Evolutionary conservation across 805 yeast genomes (phyloP), one percentile per base, ranked within the genome.

Genomic region (Teunomyces funiuensis): DNA sequence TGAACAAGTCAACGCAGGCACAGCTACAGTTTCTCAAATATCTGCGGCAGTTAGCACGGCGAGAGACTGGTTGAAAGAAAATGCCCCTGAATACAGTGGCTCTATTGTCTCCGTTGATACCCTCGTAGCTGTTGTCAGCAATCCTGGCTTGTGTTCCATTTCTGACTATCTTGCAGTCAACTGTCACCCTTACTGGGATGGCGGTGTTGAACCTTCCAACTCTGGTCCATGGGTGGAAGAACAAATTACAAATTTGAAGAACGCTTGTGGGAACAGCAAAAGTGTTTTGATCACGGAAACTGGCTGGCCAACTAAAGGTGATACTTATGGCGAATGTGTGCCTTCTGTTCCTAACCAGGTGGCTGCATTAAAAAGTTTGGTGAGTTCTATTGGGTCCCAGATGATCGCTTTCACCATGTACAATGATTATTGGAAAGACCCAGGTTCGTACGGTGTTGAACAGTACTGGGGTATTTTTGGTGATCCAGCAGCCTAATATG

Each of bases 231-330:
- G 76, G 75, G 61, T 81, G 44, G 50, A 64, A 48, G 49, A 53
- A 15, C 83, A 80, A 52, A 75, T 80, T 34, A 47, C 64, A 4
- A 55, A 62, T 48, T 65, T 81, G 43, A 62, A 70, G 50, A 46
- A 58, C 30, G 61, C 57, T 15, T 81, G 85, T 57, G 77, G 79
- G 42, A 64, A 65, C 45, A 46, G 53, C 23, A 79, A 80, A 59
- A 50, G 56, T 14, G 76, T 79, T 28, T 60, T 80, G 46, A 70
- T 81, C 48, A 70, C 80, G 42, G 88, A 82, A 64, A 74, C 84
- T 38, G 88, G 88, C 30, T 82, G 88, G 88, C 88, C 87, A 53
- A 73, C 83, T 11, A 54, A 69, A 52, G 87, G 88, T 55, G 59
- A 67, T 47, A 53, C 73, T 43, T 75, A 69, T 51, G 82, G 82